phyloP scores from a whole-genome alignment of 306 rosid species.

The Fragaria iinumae region DNA sequence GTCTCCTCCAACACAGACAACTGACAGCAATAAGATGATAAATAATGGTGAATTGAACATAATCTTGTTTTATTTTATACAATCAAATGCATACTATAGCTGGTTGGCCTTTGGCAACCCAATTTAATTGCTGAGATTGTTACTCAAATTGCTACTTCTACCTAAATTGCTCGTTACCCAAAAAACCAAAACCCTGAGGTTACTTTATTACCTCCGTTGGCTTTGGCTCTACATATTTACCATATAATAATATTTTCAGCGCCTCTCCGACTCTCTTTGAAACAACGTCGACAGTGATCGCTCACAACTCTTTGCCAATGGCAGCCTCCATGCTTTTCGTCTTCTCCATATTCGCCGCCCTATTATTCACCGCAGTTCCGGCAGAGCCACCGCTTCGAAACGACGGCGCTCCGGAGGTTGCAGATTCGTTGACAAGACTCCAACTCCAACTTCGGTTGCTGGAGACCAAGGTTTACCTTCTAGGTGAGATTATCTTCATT shows the following conservation, averaged over 20 bases:
- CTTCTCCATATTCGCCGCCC: neutral
- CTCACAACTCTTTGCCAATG: slow-evolving; percentile 3
- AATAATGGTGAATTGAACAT: too few relatives aligned
- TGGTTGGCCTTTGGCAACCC: neutral
- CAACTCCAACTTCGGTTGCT: slow-evolving; percentile 23
- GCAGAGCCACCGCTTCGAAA: slow-evolving; percentile 11
- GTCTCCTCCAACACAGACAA: too few relatives aligned
- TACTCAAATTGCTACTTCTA: neutral
- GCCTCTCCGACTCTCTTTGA: neutral
- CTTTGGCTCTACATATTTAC: neutral
- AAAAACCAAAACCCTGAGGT: too few relatives aligned
- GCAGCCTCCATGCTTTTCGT: slow-evolving; percentile 11
- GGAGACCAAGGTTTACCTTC: slow-evolving; percentile 22
- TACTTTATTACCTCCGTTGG: neutral
- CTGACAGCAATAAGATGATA: too few relatives aligned
- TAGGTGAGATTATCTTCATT: slow-evolving; percentile 10
- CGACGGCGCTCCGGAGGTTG: slow-evolving; percentile 5
- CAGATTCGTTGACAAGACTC: neutral
- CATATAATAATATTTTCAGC: neutral
- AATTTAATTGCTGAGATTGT: neutral
- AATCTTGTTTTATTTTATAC: too few relatives aligned
- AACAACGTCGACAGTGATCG: neutral
- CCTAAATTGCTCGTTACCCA: neutral
- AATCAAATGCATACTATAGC: neutral
- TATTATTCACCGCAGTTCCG: neutral